Conservation (phyloP, 495 filamentous ascomycete genomes). For the Podospora tetraspora region DNA sequence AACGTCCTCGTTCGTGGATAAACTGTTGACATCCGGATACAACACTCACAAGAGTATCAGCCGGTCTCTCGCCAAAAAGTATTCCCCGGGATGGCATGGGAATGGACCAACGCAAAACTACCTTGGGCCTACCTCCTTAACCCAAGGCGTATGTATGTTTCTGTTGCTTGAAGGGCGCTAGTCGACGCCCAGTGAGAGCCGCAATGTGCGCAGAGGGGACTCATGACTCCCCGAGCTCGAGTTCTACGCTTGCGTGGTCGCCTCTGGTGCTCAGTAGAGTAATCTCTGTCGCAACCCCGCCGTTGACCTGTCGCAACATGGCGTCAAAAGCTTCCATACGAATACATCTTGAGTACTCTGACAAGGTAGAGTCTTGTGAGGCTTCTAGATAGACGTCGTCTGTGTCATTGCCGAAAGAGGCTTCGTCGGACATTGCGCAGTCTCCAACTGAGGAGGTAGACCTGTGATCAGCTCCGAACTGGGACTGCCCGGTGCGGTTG, state of each 20-base stretch:
- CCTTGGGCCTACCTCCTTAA: no score
- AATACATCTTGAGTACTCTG: slow-evolving; percentile 24
- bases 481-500: neutral
- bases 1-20: neutral
- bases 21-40: neutral
- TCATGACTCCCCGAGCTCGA: slow-evolving; percentile 22
- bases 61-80: neutral
- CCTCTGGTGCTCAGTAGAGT: slow-evolving; percentile 36
- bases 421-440: neutral
- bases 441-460: neutral
- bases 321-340: slow-evolving; percentile 30
- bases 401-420: neutral
- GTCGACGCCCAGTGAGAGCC: neutral
- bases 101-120: no score
- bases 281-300: slow-evolving; percentile 18
- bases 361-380: slow-evolving; percentile 30
- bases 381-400: slow-evolving; percentile 14
- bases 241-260: slow-evolving; percentile 32
- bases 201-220: neutral
- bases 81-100: neutral
- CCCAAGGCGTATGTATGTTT: neutral
- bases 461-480: neutral
- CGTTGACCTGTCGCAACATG: slow-evolving; percentile 25
- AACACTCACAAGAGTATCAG: neutral
- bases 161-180: neutral